These are phyloP conservation scores for Pleurotus ostreatus DNA, from an alignment of 768 basidiomycete genomes.

Conservation along the genomic window DNA sequence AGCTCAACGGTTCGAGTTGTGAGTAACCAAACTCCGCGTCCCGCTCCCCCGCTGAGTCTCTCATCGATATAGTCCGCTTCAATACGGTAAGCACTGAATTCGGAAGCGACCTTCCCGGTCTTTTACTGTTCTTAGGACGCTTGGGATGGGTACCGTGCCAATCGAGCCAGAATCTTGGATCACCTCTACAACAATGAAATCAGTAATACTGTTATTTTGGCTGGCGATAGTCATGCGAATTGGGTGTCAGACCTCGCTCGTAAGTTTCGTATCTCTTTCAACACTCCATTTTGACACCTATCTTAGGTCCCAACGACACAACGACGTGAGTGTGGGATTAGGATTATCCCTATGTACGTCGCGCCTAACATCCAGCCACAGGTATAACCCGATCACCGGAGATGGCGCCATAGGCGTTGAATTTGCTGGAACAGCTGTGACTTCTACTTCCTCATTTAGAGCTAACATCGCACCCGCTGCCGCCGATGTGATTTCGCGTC, in stretches of 20 bases:
- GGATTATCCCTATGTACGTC: conserved; percentile 22
- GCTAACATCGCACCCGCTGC: conserved; percentile 30
- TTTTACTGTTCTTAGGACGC: conserved; percentile 32
- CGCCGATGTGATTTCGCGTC: conserved; percentile 33
- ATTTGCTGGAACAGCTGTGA: conserved; percentile 60
- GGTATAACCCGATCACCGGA: conserved; percentile 46
- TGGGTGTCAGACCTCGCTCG: conserved; percentile 58
- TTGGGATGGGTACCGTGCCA: conserved; percentile 59
- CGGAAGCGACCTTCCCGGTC: too few species aligned
- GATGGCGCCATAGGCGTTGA: conserved; percentile 52
- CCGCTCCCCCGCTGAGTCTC: too few species aligned
- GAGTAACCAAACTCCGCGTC: background rate
- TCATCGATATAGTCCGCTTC: background rate
- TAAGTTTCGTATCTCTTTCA: conserved; percentile 20
- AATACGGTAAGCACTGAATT: background rate
- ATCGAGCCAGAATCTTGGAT: conserved; percentile 46
- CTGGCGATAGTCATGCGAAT: conserved; percentile 61
- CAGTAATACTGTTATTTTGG: conserved; percentile 50
- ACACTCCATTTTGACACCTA: conserved; percentile 27
- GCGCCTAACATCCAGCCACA: conserved; percentile 9
- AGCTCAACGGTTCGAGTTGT: conserved; percentile 22
- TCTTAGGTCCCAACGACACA: conserved; percentile 49
- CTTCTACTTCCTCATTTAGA: conserved; percentile 45
- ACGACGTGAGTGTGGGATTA: conserved; percentile 27
- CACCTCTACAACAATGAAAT: conserved; percentile 48